These are phyloP conservation scores for Boletus vinaceobasis DNA, from an alignment of 768 basidiomycete species.

Conservation along the genomic window DNA sequence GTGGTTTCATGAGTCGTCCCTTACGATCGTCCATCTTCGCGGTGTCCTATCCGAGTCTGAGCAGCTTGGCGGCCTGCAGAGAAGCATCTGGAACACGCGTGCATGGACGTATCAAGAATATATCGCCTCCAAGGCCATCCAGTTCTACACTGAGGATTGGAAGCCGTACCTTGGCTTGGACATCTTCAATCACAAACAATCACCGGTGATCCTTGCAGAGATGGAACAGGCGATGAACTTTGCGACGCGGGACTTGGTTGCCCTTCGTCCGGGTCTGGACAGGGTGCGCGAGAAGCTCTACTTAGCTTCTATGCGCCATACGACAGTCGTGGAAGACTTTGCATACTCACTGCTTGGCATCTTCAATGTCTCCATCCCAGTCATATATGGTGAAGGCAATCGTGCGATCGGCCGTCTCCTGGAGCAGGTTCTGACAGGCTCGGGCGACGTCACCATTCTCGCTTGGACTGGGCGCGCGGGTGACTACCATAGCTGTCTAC, in stretches of 20 bases:
- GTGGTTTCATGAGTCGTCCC: constrained; percentile 5
- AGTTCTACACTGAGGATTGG: constrained; percentile 14
- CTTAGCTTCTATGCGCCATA: background rate
- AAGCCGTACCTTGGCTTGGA: constrained; percentile 2
- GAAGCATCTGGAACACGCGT: constrained; percentile 7
- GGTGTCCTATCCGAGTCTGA: background rate
- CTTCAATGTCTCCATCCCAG: background rate
- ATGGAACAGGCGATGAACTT: background rate
- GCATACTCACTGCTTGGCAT: background rate
- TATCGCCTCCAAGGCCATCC: background rate
- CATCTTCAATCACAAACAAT: constrained; percentile 6
- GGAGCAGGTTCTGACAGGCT: background rate
- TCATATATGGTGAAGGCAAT: background rate
- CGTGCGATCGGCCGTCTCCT: background rate
- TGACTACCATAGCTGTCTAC: background rate
- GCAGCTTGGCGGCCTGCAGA: background rate
- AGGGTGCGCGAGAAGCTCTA: background rate
- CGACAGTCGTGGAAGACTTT: background rate
- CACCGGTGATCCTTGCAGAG: background rate
- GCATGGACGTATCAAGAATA: constrained; percentile 15
- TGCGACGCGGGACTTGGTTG: background rate
- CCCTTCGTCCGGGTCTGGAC: constrained; percentile 1
- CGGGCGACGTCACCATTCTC: background rate
- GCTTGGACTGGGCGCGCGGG: background rate
- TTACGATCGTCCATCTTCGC: constrained; percentile 2